These are phyloP conservation scores for Gomphus bonarii DNA, from an alignment of 1,284 basidiomycete genomes.

Conservation along the genomic window DNA sequence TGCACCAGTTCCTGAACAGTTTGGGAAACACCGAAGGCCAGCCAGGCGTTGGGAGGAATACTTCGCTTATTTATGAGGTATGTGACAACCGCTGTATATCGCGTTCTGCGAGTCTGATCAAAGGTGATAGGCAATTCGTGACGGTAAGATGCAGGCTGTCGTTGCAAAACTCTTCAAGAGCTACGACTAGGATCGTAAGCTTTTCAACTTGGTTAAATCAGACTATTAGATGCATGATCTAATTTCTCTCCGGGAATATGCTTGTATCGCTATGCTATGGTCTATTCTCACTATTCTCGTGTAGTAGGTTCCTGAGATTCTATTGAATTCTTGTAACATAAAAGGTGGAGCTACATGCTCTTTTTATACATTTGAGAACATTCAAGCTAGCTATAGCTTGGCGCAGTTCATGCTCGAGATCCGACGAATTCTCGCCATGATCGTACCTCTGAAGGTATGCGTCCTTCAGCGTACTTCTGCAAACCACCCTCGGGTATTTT, in stretches of 20 bases:
- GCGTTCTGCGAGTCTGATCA: background rate
- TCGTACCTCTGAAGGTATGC: constrained; percentile 87
- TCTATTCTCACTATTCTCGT: no score
- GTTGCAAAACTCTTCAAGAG: constrained; percentile 28
- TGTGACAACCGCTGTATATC: constrained; percentile 15
- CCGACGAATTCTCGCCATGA: constrained; percentile 88
- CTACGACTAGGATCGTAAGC: background rate
- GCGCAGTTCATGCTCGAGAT: constrained; percentile 37
- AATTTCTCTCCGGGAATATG: no score
- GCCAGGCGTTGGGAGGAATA: constrained; percentile 38
- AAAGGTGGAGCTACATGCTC: background rate
- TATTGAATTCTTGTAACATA: background rate
- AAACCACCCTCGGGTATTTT: constrained; percentile 85
- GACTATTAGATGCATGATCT: no score
- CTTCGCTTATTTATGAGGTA: constrained; percentile 58
- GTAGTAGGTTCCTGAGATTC: background rate
- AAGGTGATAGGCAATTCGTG: constrained; percentile 42
- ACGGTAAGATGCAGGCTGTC: constrained; percentile 57
- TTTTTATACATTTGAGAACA: background rate
- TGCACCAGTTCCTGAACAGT: constrained; percentile 39
- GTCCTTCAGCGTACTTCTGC: constrained; percentile 78
- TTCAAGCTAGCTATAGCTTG: background rate
- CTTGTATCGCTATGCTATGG: no score
- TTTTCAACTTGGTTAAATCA: background rate
- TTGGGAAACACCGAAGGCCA: constrained; percentile 35